Conservation (phyloP, 257 asterid species). For the Dorcoceras hygrometricum region DNA sequence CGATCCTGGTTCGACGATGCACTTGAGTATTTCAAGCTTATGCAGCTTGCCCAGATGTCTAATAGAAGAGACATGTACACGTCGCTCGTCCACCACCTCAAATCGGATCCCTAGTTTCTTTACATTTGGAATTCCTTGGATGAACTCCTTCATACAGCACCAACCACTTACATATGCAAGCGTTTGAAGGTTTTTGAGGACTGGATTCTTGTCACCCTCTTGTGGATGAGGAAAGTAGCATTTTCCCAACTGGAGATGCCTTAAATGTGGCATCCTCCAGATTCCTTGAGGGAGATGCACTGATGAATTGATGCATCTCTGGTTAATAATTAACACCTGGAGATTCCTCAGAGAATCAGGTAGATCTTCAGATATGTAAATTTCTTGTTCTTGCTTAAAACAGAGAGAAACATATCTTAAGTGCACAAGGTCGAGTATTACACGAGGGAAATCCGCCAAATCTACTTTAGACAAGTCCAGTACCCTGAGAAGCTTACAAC, state of each 20-base stretch:
- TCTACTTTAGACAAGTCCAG: background rate
- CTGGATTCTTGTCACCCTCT: background rate
- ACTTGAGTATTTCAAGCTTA: too few species aligned
- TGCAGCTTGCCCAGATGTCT: too few species aligned
- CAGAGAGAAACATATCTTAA: background rate
- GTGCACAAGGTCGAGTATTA: background rate
- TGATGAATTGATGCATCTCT: background rate
- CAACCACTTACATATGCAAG: background rate
- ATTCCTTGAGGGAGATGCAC: background rate
- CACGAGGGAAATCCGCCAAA: background rate
- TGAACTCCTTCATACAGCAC: constrained; percentile 1
- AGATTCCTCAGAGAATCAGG: background rate
- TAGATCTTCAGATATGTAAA: background rate
- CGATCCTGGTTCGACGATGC: too few species aligned
- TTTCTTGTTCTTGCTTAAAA: background rate
- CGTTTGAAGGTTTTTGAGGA: constrained; percentile 7
- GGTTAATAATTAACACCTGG: background rate
- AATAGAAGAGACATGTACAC: too few species aligned
- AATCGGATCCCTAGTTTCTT: constrained; percentile 16
- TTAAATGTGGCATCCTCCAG: background rate
- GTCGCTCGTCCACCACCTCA: background rate
- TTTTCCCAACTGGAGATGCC: background rate
- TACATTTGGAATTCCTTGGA: constrained; percentile 17
- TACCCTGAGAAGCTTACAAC: background rate
- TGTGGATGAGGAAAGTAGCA: background rate